Conservation (phyloP, 768 basidiomycete genomes). For the Lactifluus piperatus region DNA sequence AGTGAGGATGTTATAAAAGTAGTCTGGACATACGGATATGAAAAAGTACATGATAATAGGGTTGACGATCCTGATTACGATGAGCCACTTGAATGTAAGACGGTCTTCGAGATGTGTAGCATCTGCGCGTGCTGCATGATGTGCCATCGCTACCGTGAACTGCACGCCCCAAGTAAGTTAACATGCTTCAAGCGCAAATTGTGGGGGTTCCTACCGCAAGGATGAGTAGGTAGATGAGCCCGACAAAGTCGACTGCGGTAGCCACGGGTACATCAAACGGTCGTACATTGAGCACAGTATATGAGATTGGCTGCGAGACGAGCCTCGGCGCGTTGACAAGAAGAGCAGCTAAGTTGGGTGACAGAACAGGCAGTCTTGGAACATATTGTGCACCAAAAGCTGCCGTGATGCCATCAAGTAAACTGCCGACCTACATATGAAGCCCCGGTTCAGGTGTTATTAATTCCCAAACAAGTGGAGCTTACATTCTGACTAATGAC, state of each 20-base stretch:
- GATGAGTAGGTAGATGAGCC: slow-evolving; percentile 28
- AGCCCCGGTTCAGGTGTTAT: not conserved
- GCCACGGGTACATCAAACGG: slow-evolving; percentile 52
- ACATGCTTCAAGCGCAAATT: not conserved
- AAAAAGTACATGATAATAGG: slow-evolving; percentile 34
- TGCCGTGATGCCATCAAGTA: slow-evolving; percentile 33
- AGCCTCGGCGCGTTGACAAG: slow-evolving; percentile 41
- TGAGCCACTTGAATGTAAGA: slow-evolving; percentile 31
- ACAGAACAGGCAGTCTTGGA: slow-evolving; percentile 21
- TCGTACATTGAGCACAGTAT: slow-evolving; percentile 38
- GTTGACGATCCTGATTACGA: slow-evolving; percentile 34
- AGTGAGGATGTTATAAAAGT: not conserved
- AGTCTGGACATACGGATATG: slow-evolving; percentile 16
- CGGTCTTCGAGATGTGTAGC: slow-evolving; percentile 33
- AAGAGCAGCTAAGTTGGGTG: slow-evolving; percentile 29
- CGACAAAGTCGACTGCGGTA: slow-evolving; percentile 27
- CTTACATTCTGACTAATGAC: not conserved
- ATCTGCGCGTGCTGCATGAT: slow-evolving; percentile 27
- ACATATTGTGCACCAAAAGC: slow-evolving; percentile 30
- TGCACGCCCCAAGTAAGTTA: not conserved
- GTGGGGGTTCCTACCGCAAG: slow-evolving; percentile 20
- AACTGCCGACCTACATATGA: slow-evolving; percentile 23
- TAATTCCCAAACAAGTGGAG: not conserved
- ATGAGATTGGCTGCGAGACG: slow-evolving; percentile 41
- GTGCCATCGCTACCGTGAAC: slow-evolving; percentile 15